Conservation (phyloP, 495 filamentous ascomycete species). For the Tuber brumale region DNA sequence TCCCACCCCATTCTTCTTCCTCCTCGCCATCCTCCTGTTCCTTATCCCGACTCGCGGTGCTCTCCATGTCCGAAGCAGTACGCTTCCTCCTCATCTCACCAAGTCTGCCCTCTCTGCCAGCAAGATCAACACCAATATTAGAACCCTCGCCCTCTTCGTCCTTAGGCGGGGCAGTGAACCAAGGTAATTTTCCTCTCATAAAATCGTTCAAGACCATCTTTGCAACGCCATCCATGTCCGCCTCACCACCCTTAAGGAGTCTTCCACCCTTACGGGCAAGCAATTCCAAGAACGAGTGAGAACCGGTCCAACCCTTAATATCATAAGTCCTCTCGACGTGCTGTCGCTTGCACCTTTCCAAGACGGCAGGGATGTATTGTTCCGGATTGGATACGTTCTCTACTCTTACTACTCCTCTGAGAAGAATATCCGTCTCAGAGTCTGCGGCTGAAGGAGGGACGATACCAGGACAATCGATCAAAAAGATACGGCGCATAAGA, state of each 20-base stretch:
- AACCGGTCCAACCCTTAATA: conserved; percentile 63
- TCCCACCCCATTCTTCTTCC: conserved; percentile 38
- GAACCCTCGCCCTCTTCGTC: conserved; percentile 51
- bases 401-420: conserved; percentile 83
- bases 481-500: conserved; percentile 90
- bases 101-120: conserved; percentile 51
- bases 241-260: conserved; percentile 80
- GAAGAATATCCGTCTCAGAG: conserved; percentile 78
- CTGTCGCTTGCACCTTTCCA: conserved; percentile 69
- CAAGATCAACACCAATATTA: conserved; percentile 50
- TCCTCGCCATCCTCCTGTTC: conserved; percentile 37
- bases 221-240: conserved; percentile 85
- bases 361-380: conserved; percentile 82
- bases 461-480: conserved; percentile 95
- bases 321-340: conserved; percentile 93
- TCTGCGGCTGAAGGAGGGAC: conserved; percentile 80
- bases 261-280: conserved; percentile 82
- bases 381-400: conserved; percentile 93
- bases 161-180: conserved; percentile 79
- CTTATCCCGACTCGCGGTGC: conserved; percentile 36
- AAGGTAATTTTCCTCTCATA: conserved; percentile 86
- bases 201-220: conserved; percentile 97
- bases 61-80: conserved; percentile 48
- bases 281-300: conserved; percentile 76
- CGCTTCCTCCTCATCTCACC: conserved; percentile 58